phyloP scores from a whole-genome alignment of 805 yeast species.

The Scheffersomyces amazonensis region DNA sequence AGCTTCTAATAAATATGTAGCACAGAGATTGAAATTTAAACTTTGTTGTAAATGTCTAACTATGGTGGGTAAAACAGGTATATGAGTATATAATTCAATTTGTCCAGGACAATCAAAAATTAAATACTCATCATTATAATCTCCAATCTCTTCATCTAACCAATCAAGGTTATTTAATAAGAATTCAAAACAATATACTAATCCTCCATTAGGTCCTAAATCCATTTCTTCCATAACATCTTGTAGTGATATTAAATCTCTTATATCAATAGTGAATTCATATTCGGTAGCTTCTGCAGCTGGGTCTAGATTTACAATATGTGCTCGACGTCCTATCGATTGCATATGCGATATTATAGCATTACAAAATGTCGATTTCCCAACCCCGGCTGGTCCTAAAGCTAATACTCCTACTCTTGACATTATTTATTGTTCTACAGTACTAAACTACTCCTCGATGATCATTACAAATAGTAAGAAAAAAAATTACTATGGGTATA shows the following conservation, averaged over 20 bases:
- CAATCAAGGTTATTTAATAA: conserved; percentile 88
- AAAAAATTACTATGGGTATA: not conserved
- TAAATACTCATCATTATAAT: conserved; percentile 87
- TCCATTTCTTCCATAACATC: conserved; percentile 96
- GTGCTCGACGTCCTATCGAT: conserved; percentile 87
- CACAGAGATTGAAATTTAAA: conserved; percentile 85
- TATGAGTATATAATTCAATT: conserved; percentile 90
- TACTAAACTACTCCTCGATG: not conserved
- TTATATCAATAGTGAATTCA: conserved; percentile 88
- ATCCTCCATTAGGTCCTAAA: conserved; percentile 93
- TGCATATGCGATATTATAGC: conserved; percentile 85
- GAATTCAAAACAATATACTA: conserved; percentile 91
- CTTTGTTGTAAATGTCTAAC: conserved; percentile 80
- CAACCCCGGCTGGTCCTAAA: conserved; percentile 97
- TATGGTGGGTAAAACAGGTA: conserved; percentile 87
- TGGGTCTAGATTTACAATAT: conserved; percentile 92
- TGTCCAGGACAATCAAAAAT: conserved; percentile 98
- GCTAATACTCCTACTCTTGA: conserved; percentile 93
- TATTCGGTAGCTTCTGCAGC: conserved; percentile 93
- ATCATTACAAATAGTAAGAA: not conserved
- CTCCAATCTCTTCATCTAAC: conserved; percentile 97
- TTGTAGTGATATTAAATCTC: conserved; percentile 84
- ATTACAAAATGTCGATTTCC: conserved; percentile 89
- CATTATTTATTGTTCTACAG: too few relatives aligned
- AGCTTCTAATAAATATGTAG: conserved; percentile 88